These are phyloP conservation scores for Fusarium nelsonii DNA, from an alignment of 2,329 filamentous ascomycete genomes.

Conservation along the genomic window DNA sequence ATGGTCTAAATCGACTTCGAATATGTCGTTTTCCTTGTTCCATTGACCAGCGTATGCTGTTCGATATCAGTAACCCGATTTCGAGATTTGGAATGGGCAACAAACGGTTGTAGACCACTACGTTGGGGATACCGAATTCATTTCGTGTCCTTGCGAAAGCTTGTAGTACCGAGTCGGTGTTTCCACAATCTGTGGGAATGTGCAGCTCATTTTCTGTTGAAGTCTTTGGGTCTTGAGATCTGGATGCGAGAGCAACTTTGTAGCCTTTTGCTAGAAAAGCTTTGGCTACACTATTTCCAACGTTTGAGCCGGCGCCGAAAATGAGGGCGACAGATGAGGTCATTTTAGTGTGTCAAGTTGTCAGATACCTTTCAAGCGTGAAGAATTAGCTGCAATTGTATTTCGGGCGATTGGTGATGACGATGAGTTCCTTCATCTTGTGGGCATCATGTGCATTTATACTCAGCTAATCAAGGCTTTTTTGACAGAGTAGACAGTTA, in stretches of 20 bases:
- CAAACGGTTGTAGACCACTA: constrained; percentile 12
- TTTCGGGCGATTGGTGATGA: too few species aligned
- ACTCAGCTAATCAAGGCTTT: not conserved
- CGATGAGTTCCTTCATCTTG: too few species aligned
- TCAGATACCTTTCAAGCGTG: too few species aligned
- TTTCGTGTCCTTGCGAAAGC: constrained; percentile 3
- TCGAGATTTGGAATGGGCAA: accelerated
- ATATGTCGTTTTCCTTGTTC: not conserved
- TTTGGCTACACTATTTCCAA: constrained; percentile 22
- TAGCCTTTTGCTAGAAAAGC: constrained; percentile 15
- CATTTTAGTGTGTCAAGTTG: not conserved
- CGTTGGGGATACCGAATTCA: constrained; percentile 4
- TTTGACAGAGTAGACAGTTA: too few species aligned
- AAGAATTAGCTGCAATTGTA: too few species aligned
- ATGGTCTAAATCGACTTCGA: not conserved
- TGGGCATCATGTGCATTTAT: not conserved
- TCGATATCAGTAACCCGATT: accelerated
- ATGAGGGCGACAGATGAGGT: constrained; percentile 5
- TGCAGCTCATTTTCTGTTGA: not conserved
- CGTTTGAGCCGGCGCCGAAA: constrained; percentile 23
- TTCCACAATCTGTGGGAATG: constrained; percentile 4
- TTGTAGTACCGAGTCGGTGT: not conserved
- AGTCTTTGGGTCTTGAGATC: not conserved
- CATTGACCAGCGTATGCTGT: not conserved
- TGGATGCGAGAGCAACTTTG: constrained; percentile 11